Percentiles rank a stretch among this genome's conserved stretches.
Conservation (phyloP, 2,329 filamentous ascomycete genomes). For the Aspergillus carbonarius region DNA sequence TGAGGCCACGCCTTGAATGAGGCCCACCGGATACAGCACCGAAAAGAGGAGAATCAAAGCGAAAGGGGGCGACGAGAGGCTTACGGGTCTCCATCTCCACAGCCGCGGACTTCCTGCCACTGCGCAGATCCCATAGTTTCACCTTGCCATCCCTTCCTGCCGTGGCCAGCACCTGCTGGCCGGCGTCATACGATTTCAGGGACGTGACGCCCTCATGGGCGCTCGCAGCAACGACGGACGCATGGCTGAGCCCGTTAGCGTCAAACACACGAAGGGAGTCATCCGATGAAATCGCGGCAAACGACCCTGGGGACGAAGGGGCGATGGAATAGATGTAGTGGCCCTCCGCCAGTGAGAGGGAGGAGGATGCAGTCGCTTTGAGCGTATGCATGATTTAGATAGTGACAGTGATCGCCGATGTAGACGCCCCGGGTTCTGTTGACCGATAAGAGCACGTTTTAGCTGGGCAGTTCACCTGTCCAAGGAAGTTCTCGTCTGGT, state of each 20-base stretch:
- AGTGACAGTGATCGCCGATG: no score
- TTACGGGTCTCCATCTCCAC: conserved; percentile 39
- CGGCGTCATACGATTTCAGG: conserved; percentile 30
- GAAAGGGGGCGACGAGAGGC: conserved; percentile 13
- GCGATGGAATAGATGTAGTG: conserved; percentile 47
- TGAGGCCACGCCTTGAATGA: not conserved
- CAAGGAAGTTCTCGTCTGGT: no score
- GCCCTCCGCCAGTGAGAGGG: conserved; percentile 38
- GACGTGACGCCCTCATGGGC: conserved; percentile 42
- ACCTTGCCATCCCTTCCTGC: conserved; percentile 44
- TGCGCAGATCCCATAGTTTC: conserved; percentile 43
- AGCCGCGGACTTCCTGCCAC: conserved; percentile 28
- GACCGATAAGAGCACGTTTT: no score
- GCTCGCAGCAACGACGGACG: conserved; percentile 28
- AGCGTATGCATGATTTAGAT: conserved; percentile 33
- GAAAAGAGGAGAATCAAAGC: conserved; percentile 2
- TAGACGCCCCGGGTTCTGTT: no score
- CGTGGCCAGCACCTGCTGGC: conserved; percentile 33
- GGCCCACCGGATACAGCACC: not conserved
- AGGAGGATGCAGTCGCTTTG: conserved; percentile 33
- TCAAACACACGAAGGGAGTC: conserved; percentile 46
- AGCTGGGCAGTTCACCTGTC: no score
- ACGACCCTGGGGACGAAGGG: conserved; percentile 26
- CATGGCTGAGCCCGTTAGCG: conserved; percentile 33
- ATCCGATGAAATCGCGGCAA: conserved; percentile 48